These are phyloP conservation scores for Dactylorhiza incarnata DNA, from an alignment of 106 monocot species.

Conservation along the genomic window DNA sequence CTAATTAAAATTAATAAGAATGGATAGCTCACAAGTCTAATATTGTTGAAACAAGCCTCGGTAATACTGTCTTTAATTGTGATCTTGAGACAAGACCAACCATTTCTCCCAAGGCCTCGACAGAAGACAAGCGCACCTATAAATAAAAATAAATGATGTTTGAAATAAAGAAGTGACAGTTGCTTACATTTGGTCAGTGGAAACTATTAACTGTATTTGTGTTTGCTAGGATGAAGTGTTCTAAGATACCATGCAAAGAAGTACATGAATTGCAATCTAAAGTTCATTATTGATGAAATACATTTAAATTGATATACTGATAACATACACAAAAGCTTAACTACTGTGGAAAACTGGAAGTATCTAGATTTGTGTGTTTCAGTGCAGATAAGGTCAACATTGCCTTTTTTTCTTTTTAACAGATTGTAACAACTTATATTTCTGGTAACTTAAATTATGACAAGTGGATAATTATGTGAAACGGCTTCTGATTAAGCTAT, in stretches of 20 bases:
- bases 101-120: conserved; percentile 97
- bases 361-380: neutral
- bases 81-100: conserved; percentile 79
- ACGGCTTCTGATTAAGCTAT: neutral
- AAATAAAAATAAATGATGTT: neutral
- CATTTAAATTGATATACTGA: neutral
- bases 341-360: neutral
- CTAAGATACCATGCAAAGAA: neutral
- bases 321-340: neutral
- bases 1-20: neutral
- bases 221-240: neutral
- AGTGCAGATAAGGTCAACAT: neutral
- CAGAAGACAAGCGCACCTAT: conserved; percentile 77
- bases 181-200: neutral
- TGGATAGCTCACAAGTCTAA: conserved; percentile 59
- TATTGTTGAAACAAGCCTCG: conserved; percentile 68
- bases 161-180: neutral
- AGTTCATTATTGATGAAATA: neutral
- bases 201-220: neutral
- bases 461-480: neutral
- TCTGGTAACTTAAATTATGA: neutral
- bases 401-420: neutral
- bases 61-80: conserved; percentile 85
- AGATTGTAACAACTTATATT: neutral
- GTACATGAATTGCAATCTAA: neutral